Evolutionary conservation across 2,329 filamentous ascomycete genomes (phyloP).

Genomic region (Zymoseptoria crescenta): DNA sequence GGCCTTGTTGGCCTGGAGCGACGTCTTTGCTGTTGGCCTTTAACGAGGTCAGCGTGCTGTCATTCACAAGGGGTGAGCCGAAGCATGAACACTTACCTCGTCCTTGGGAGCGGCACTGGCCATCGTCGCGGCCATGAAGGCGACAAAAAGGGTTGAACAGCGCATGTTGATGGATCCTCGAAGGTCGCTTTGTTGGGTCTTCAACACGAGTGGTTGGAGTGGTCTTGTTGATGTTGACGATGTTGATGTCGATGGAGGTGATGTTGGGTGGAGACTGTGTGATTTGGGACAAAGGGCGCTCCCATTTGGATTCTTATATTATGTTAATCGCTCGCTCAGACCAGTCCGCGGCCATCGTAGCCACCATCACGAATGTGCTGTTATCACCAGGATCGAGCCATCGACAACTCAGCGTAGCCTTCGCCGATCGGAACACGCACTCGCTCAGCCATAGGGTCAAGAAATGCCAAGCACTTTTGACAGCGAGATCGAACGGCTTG

Average conservation of each 20-base stretch:
- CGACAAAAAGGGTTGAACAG: conserved; percentile 6
- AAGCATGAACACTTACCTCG: conserved; percentile 7
- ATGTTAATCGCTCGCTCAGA: neutral
- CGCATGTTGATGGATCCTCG: conserved; percentile 4
- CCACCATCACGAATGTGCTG: neutral
- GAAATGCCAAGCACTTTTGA: neutral
- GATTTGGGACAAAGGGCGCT: neutral
- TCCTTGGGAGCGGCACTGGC: conserved; percentile 8
- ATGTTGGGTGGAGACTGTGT: neutral
- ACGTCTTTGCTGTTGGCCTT: conserved; percentile 1
- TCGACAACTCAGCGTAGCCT: neutral
- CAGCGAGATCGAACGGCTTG: neutral
- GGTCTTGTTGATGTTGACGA: neutral
- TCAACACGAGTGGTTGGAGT: neutral
- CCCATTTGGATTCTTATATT: neutral
- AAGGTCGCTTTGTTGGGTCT: neutral
- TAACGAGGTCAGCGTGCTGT: conserved; percentile 1
- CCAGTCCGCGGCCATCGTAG: neutral
- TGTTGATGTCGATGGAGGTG: neutral
- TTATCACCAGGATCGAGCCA: neutral
- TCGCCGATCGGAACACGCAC: neutral
- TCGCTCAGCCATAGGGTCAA: neutral
- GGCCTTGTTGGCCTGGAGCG: conserved; percentile 2
- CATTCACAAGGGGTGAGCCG: conserved; percentile 1
- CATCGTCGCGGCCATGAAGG: conserved; percentile 8